Evolutionary conservation across 176 grass and related monocot genomes (phyloP).

Genomic region (Lolium multiflorum): DNA sequence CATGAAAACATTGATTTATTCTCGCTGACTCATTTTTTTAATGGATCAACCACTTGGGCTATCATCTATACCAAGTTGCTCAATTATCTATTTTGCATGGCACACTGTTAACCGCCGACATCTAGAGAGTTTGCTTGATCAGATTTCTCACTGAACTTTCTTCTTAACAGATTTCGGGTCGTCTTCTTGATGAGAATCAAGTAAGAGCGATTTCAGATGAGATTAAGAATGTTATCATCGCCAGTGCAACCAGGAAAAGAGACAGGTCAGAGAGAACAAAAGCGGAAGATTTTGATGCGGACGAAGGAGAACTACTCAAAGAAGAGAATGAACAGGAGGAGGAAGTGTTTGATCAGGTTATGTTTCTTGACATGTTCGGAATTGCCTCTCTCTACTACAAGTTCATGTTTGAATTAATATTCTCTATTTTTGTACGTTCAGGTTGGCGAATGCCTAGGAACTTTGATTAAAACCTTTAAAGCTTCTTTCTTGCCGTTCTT

Average conservation of each 20-base stretch:
- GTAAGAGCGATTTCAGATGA: conserved; percentile 89
- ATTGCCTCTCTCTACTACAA: neutral
- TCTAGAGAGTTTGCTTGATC: neutral
- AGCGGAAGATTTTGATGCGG: conserved; percentile 98
- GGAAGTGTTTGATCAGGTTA: conserved; percentile 97
- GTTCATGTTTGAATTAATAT: conserved; percentile 41
- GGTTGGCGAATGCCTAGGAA: conserved; percentile 95
- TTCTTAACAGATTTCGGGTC: conserved; percentile 73
- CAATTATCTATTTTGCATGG: neutral
- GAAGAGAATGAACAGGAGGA: conserved; percentile 99
- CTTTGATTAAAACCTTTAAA: conserved; percentile 98
- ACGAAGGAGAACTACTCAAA: conserved; percentile 95
- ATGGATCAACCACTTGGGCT: neutral
- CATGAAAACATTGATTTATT: neutral
- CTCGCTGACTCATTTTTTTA: neutral
- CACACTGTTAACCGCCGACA: neutral
- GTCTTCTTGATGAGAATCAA: conserved; percentile 87
- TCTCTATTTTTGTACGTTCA: conserved; percentile 35
- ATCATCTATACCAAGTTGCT: neutral
- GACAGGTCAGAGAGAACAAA: conserved; percentile 87
- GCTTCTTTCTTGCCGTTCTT: conserved; percentile 89
- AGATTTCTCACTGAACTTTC: conserved; percentile 15
- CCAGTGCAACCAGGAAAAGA: conserved; percentile 88
- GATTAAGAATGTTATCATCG: conserved; percentile 98
- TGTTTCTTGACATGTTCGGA: conserved; percentile 10